A percentile compares a stretch with the other conserved stretches of the same genome.
These are phyloP conservation scores for Didymella pomorum DNA, from an alignment of 2,329 filamentous ascomycete genomes.

Conservation along the genomic window DNA sequence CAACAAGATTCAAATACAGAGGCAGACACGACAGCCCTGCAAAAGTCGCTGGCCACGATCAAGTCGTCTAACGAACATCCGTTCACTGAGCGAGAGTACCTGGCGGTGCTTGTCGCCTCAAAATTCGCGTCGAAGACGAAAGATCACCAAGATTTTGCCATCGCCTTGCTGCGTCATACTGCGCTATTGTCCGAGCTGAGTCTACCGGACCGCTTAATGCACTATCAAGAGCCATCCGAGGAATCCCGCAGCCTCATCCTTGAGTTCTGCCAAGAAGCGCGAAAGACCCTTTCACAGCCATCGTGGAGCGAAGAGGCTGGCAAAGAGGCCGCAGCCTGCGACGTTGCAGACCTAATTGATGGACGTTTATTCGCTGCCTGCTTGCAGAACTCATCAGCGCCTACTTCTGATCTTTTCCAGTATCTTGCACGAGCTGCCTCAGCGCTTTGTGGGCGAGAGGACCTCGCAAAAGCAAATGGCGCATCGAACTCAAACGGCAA, in stretches of 20 bases:
- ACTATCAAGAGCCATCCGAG: constrained; percentile 41
- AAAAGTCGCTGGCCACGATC: constrained; percentile 32
- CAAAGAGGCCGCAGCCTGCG: constrained; percentile 44
- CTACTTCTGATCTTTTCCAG: constrained; percentile 31
- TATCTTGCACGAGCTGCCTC: constrained; percentile 31
- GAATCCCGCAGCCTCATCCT: constrained; percentile 46
- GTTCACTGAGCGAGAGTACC: constrained; percentile 47
- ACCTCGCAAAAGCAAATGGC: constrained; percentile 22
- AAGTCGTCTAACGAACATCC: constrained; percentile 27
- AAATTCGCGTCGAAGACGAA: constrained; percentile 44
- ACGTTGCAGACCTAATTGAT: constrained; percentile 65
- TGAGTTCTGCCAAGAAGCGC: constrained; percentile 51
- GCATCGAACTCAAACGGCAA: constrained; percentile 5
- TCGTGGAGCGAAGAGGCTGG: constrained; percentile 47
- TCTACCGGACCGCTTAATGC: constrained; percentile 51
- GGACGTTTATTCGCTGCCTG: constrained; percentile 55
- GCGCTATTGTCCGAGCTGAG: constrained; percentile 53
- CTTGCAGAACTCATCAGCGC: constrained; percentile 26
- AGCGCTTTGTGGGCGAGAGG: constrained; percentile 27
- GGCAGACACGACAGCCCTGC: constrained; percentile 27
- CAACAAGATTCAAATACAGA: constrained; percentile 6
- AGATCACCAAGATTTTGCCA: constrained; percentile 41
- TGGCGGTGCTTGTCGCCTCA: constrained; percentile 44
- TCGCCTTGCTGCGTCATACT: constrained; percentile 55
- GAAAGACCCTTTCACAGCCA: constrained; percentile 48